Evolutionary conservation across 2,329 filamentous ascomycete species (phyloP), one percentile per base, ranked within the genome.

Genomic region (Hypoxylon sp.): DNA sequence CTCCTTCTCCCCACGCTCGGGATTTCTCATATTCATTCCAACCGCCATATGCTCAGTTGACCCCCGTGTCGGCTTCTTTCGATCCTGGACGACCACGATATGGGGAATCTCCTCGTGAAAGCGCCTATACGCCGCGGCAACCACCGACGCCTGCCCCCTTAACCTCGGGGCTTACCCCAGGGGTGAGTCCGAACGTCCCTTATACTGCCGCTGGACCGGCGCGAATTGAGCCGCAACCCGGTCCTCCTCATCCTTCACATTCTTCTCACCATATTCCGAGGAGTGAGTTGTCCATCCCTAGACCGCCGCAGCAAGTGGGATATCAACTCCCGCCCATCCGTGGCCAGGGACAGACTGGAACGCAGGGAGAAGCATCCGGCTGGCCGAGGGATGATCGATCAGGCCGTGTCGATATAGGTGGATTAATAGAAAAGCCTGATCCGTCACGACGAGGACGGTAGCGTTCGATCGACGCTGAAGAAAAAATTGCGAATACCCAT

Each of bases 381-480:
- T 82, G 81, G 77, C 75, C 76, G 60, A 81, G 84, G 46, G 85
- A 86, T 62, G 86, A 87, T 60, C 82, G 86, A 28, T 79, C 82
- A 17, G 78, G 82, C 38, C 84, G 88, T 14, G 84, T 90, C 52
- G 87, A 89, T 72, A 90, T 90, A 67, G 86, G 84, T 10, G 88
- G 87, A 1, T 81, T 88, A 74, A 87, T 91, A 73, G 89, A 88
- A 70, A 87, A 83, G 77, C 83, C 85, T 23, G 84, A 84, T 72
- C 81, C 76, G 71, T 51, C 76, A 69, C 67, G 75, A 19, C 72
- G 71, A 52, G 72, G 69, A 48, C 69, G 71, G 60, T 74, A 66
- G 68, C 9, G 49, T 21, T 65, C 45, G 59, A 59, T 67, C 49
- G 43, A 59, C 60, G 36, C 41, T 41, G 10, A 38, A 50, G 62